These are phyloP conservation scores for Umbelopsis ramanniana DNA, from an alignment of 192 early-diverging fungal genomes.

Conservation along the genomic window DNA sequence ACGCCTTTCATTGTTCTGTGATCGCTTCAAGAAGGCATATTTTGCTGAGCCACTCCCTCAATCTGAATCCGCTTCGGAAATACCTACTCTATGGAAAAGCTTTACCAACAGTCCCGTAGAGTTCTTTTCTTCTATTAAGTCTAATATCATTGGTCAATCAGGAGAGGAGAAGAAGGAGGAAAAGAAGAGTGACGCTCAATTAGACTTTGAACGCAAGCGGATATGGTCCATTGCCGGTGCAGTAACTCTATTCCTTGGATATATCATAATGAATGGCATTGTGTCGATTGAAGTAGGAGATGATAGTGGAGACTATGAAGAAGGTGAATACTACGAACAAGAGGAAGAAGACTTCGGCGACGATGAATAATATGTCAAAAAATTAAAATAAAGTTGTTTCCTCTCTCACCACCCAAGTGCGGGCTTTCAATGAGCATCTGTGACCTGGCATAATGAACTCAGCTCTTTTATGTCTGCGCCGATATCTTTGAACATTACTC, in stretches of 20 bases:
- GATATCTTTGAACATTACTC: neutral
- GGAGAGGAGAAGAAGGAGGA: conserved; percentile 29
- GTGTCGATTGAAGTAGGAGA: conserved; percentile 52
- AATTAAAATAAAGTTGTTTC: neutral
- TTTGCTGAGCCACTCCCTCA: conserved; percentile 37
- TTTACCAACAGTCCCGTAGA: conserved; percentile 38
- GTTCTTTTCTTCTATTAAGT: conserved; percentile 46
- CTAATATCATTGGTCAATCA: conserved; percentile 12
- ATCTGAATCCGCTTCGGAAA: conserved; percentile 36
- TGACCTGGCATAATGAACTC: neutral
- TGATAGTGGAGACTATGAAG: conserved; percentile 41
- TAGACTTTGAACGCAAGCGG: conserved; percentile 59
- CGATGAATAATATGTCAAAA: neutral
- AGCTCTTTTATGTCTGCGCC: neutral
- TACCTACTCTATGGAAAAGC: conserved; percentile 47
- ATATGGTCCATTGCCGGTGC: conserved; percentile 54
- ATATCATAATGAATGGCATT: conserved; percentile 67
- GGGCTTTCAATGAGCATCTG: neutral
- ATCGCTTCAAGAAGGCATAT: conserved; percentile 55
- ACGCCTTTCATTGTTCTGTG: conserved; percentile 62
- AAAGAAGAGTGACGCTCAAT: conserved; percentile 40
- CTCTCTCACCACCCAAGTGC: neutral
- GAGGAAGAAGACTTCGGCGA: conserved; percentile 36
- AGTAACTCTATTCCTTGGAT: conserved; percentile 47
- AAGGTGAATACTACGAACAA: conserved; percentile 44